These are phyloP conservation scores for Irpex lacteus DNA, from an alignment of 1,284 basidiomycete genomes.

Conservation along the genomic window DNA sequence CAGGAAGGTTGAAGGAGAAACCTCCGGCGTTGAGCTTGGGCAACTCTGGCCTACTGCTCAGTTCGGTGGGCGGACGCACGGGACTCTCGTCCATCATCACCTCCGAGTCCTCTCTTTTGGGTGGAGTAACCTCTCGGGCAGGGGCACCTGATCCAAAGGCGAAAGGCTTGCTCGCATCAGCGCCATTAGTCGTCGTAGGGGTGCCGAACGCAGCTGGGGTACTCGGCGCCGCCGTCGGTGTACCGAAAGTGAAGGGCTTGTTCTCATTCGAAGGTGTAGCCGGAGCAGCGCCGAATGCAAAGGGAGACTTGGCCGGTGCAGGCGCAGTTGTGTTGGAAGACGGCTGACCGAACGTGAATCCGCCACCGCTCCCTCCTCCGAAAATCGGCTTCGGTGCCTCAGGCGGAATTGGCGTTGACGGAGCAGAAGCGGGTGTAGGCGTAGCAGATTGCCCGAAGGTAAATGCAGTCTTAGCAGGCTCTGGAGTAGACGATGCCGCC, in stretches of 20 bases:
- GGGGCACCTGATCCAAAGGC: conserved; percentile 19
- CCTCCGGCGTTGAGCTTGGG: conserved; percentile 18
- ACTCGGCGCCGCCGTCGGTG: background rate
- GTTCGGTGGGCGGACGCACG: conserved; percentile 27
- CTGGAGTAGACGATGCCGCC: conserved; percentile 11
- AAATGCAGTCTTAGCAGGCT: conserved; percentile 24
- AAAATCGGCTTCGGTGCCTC: conserved; percentile 29
- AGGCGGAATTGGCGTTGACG: conserved; percentile 17
- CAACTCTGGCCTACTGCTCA: conserved; percentile 17
- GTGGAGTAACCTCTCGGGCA: conserved; percentile 24
- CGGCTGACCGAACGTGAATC: conserved; percentile 23
- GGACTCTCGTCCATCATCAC: conserved; percentile 41
- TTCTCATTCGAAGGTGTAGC: conserved; percentile 19
- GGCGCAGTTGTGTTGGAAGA: conserved; percentile 13
- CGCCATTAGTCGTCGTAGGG: conserved; percentile 2
- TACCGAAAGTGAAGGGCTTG: conserved; percentile 17
- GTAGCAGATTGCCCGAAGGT: conserved; percentile 19
- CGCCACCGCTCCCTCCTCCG: conserved; percentile 17
- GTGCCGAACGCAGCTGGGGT: conserved; percentile 3
- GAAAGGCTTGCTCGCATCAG: conserved; percentile 12
- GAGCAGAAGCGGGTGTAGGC: conserved; percentile 6
- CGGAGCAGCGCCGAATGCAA: conserved; percentile 24
- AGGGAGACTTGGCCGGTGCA: conserved; percentile 23
- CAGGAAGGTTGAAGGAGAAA: conserved; percentile 17
- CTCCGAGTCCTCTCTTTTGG: conserved; percentile 26